phyloP scores from a whole-genome alignment of 352 stramenopile genomes.

The Phytophthora cactorum region DNA sequence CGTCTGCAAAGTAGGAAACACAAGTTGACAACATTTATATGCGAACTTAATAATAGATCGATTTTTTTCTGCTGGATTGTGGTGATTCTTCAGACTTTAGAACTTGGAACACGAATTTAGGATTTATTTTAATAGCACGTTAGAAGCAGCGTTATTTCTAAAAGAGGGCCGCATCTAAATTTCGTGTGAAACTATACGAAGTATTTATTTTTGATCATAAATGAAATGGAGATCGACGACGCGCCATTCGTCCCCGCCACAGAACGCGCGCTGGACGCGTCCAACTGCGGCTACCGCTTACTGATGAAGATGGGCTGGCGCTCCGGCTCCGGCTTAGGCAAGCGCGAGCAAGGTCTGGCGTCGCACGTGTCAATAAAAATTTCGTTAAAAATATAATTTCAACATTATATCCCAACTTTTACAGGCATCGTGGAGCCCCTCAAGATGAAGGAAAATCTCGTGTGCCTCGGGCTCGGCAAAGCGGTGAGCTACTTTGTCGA shows the following conservation, averaged over 20 bases:
- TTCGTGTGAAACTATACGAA: too few relatives aligned
- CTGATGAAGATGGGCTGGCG: slow-evolving; percentile 73
- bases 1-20: too few relatives aligned
- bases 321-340: slow-evolving; percentile 55
- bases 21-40: too few relatives aligned
- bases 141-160: neutral
- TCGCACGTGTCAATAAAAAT: neutral
- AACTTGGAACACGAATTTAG: too few relatives aligned
- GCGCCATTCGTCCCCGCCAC: neutral
- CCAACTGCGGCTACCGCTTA: slow-evolving; percentile 66
- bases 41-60: too few relatives aligned
- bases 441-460: slow-evolving; percentile 66
- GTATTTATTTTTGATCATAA: too few relatives aligned
- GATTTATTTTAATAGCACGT: too few relatives aligned
- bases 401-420: slow-evolving; percentile 1
- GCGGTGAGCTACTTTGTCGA: slow-evolving; percentile 20
- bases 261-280: slow-evolving; percentile 38
- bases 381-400: neutral
- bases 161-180: neutral
- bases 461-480: slow-evolving; percentile 69
- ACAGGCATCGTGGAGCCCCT: slow-evolving; percentile 66
- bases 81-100: too few relatives aligned
- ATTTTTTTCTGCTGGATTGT: too few relatives aligned
- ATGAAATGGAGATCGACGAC: neutral
- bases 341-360: slow-evolving; percentile 45